Conservation (phyloP, 2,329 filamentous ascomycete species). For the Aspergillus luchuensis region DNA sequence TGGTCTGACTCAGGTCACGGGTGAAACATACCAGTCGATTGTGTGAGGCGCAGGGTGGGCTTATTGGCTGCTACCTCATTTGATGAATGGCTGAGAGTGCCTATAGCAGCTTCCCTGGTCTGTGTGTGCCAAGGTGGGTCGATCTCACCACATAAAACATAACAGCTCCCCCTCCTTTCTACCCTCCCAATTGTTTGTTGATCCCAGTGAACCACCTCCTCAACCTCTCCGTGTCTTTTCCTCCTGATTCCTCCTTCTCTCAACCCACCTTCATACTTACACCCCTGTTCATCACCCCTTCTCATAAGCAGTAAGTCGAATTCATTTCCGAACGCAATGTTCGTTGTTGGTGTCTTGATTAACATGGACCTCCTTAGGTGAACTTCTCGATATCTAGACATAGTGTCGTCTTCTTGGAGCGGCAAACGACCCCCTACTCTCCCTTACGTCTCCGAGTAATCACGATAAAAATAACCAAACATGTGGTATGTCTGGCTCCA, state of each 20-base stretch:
- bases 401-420: not conserved
- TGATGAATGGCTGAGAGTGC: slow-evolving; percentile 16
- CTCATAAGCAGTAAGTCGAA: not conserved
- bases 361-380: not conserved
- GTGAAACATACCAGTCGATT: slow-evolving; percentile 29
- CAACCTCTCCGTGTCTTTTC: not conserved
- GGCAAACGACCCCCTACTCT: not conserved
- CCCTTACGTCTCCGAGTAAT: not conserved
- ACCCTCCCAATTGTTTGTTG: slow-evolving; percentile 22
- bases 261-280: slow-evolving; percentile 1
- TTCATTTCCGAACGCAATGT: not conserved
- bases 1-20: slow-evolving; percentile 17
- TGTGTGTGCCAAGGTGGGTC: slow-evolving; percentile 25
- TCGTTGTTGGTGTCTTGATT: not conserved
- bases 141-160: slow-evolving; percentile 33
- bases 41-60: slow-evolving; percentile 25
- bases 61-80: slow-evolving; percentile 27
- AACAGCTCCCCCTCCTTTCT: slow-evolving; percentile 27
- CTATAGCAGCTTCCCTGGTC: slow-evolving; percentile 31
- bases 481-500: slow-evolving; percentile 38
- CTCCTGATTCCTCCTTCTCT: slow-evolving; percentile 11
- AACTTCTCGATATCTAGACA: not conserved
- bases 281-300: not conserved
- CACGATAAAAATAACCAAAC: slow-evolving; percentile 21
- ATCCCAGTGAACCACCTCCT: slow-evolving; percentile 13